A percentile compares a stretch with the other conserved stretches of the same genome.
Conservation (phyloP, 352 stramenopile species). For the Phytopythium kandeliae region DNA sequence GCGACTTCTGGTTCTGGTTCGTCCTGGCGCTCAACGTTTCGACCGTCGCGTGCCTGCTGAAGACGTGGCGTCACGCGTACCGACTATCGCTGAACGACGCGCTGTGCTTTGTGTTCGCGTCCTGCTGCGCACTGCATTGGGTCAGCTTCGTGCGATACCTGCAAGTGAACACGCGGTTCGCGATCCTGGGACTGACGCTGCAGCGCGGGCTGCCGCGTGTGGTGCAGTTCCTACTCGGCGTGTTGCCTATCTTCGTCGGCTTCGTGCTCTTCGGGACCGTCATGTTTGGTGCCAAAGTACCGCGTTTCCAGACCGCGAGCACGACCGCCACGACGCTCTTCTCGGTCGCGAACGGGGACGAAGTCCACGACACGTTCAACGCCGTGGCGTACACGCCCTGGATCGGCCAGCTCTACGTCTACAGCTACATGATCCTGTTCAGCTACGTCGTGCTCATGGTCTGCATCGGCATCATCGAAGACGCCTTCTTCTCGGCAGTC, state of each 20-base stretch:
- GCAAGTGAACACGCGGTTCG: slow-evolving; percentile 58
- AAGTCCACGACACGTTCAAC: slow-evolving; percentile 85
- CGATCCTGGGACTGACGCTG: slow-evolving; percentile 76
- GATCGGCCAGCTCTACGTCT: slow-evolving; percentile 82
- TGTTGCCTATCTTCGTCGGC: slow-evolving; percentile 77
- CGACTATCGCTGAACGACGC: slow-evolving; percentile 43
- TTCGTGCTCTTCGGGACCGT: slow-evolving; percentile 84
- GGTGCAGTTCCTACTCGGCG: slow-evolving; percentile 75
- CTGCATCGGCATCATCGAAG: slow-evolving; percentile 87
- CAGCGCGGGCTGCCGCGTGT: slow-evolving; percentile 61
- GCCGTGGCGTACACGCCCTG: slow-evolving; percentile 60
- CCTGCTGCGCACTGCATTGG: slow-evolving; percentile 72
- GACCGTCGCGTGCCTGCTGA: slow-evolving; percentile 42
- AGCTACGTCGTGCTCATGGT: slow-evolving; percentile 89
- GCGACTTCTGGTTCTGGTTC: slow-evolving; percentile 69
- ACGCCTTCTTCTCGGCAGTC: slow-evolving; percentile 83
- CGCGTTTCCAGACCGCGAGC: slow-evolving; percentile 64
- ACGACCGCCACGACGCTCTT: slow-evolving; percentile 77
- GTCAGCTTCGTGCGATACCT: slow-evolving; percentile 70
- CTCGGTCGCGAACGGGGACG: slow-evolving; percentile 82
- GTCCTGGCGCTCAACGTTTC: slow-evolving; percentile 42
- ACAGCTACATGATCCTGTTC: slow-evolving; percentile 85
- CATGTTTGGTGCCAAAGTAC: slow-evolving; percentile 81
- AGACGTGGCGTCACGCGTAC: slow-evolving; percentile 51
- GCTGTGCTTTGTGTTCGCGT: slow-evolving; percentile 56